phyloP scores from a whole-genome alignment of 176 grass and related monocot species.

The Zea mays region DNA sequence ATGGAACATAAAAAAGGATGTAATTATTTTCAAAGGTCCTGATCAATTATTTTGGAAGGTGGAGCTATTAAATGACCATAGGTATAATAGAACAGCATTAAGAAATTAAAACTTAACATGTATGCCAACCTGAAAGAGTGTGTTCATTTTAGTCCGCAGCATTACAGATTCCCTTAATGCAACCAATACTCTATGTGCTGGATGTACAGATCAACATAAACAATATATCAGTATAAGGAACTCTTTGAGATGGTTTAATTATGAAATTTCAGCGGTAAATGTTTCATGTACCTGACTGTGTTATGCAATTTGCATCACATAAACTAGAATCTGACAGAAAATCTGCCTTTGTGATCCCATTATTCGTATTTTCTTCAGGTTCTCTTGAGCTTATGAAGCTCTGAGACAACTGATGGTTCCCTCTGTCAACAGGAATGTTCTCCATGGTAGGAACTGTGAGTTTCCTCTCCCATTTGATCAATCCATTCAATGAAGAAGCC shows the following conservation, averaged over 20 bases:
- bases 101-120: slow-evolving; percentile 12
- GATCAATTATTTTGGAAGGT: background rate
- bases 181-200: slow-evolving; percentile 58
- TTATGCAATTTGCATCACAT: slow-evolving; percentile 30
- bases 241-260: slow-evolving; percentile 10
- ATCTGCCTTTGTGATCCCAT: background rate
- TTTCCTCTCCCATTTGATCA: slow-evolving; percentile 77
- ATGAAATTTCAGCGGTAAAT: slow-evolving; percentile 20
- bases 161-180: slow-evolving; percentile 78
- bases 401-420: slow-evolving; percentile 8
- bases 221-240: slow-evolving; percentile 32
- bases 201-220: slow-evolving; percentile 38
- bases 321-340: slow-evolving; percentile 27
- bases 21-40: background rate
- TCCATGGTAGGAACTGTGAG: slow-evolving; percentile 43
- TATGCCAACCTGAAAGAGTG: slow-evolving; percentile 50
- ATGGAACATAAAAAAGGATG: slow-evolving; percentile 7
- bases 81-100: background rate
- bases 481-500: slow-evolving; percentile 52
- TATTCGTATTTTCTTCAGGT: slow-evolving; percentile 35
- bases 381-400: slow-evolving; percentile 24
- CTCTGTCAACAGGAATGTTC: slow-evolving; percentile 25
- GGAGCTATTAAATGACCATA: slow-evolving; percentile 5
- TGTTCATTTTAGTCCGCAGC: slow-evolving; percentile 64
- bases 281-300: slow-evolving; percentile 28